A percentile compares a stretch with the other conserved stretches of the same genome.
Conservation (phyloP, 352 stramenopile species). For the Phytophthora tubulina region DNA sequence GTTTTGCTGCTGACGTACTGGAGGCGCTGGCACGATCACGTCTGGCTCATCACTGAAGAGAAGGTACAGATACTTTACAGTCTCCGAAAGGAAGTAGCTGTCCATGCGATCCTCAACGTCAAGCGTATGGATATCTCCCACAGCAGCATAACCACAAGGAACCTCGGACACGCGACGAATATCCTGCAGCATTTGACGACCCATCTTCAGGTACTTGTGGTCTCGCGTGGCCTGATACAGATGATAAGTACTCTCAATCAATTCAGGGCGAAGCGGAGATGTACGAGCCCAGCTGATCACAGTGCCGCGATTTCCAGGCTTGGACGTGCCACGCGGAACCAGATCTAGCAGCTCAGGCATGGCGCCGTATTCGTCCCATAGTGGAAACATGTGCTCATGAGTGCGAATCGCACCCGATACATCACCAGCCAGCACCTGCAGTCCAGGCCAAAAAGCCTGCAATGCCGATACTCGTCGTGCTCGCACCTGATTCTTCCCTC, state of each 20-base stretch:
- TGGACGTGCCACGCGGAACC: conserved; percentile 34
- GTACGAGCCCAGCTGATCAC: conserved; percentile 84
- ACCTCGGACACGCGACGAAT: conserved; percentile 90
- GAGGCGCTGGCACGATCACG: conserved; percentile 66
- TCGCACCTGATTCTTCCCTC: conserved; percentile 63
- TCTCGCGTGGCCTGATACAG: conserved; percentile 92
- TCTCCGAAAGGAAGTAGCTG: conserved; percentile 99
- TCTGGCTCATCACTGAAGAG: conserved; percentile 95
- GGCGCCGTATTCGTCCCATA: conserved; percentile 95
- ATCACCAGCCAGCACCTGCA: conserved; percentile 96
- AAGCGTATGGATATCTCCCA: conserved; percentile 92
- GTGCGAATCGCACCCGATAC: conserved; percentile 89
- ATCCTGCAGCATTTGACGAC: conserved; percentile 87
- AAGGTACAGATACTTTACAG: conserved; percentile 99
- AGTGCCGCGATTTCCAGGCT: conserved; percentile 41
- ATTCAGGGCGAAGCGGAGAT: conserved; percentile 96
- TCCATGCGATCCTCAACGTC: conserved; percentile 98
- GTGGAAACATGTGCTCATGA: conserved; percentile 94
- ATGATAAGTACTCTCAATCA: conserved; percentile 98
- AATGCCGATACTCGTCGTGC: conserved; percentile 85
- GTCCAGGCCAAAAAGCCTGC: conserved; percentile 97
- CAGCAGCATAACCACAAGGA: conserved; percentile 93
- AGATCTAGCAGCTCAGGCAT: conserved; percentile 96
- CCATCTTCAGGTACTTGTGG: conserved; percentile 92
- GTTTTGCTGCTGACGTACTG: conserved; percentile 11